A percentile compares a stretch with the other conserved stretches of the same genome.
phyloP scores from a whole-genome alignment of 495 filamentous ascomycete species.

The Penicillium mononematosum region DNA sequence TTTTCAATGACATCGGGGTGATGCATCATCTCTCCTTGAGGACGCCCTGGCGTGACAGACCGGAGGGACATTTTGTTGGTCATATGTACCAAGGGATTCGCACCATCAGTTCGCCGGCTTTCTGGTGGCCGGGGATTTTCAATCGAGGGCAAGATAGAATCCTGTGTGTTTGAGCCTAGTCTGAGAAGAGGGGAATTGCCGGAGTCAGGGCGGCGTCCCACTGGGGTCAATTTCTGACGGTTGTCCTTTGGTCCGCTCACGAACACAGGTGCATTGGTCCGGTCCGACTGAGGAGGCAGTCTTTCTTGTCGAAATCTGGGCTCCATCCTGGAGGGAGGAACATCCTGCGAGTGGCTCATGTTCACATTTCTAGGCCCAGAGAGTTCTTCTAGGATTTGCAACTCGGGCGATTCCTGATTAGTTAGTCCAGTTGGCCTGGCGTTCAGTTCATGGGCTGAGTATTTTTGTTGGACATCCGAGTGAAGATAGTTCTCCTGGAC shows the following conservation, averaged over 20 bases:
- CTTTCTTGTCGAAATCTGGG: constrained; percentile 22
- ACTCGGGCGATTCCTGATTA: constrained; percentile 27
- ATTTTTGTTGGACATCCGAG: constrained; percentile 15
- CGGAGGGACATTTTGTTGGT: constrained; percentile 40
- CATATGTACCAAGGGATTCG: constrained; percentile 30
- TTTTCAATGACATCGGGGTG: constrained; percentile 10
- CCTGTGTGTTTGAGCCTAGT: constrained; percentile 27
- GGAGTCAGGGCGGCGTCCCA: constrained; percentile 20
- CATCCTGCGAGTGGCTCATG: constrained; percentile 17
- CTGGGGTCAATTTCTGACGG: constrained; percentile 20
- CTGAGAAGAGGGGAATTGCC: constrained; percentile 20
- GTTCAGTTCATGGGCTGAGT: constrained; percentile 10
- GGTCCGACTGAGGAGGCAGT: constrained; percentile 17
- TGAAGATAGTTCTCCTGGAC: constrained; percentile 13
- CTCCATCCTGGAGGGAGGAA: constrained; percentile 20
- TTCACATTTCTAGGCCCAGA: constrained; percentile 22
- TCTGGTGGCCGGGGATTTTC: constrained; percentile 33
- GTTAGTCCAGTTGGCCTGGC: constrained; percentile 28
- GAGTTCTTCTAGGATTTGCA: constrained; percentile 21
- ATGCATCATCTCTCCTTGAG: constrained; percentile 19
- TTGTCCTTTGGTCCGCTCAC: constrained; percentile 36
- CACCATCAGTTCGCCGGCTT: constrained; percentile 26
- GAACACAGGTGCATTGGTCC: constrained; percentile 37
- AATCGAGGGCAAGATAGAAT: constrained; percentile 42
- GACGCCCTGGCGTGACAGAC: constrained; percentile 35